Evolutionary conservation across 805 yeast genomes (phyloP), one percentile per base, ranked within the genome.

Genomic region (Teunomyces aglyptinius): DNA sequence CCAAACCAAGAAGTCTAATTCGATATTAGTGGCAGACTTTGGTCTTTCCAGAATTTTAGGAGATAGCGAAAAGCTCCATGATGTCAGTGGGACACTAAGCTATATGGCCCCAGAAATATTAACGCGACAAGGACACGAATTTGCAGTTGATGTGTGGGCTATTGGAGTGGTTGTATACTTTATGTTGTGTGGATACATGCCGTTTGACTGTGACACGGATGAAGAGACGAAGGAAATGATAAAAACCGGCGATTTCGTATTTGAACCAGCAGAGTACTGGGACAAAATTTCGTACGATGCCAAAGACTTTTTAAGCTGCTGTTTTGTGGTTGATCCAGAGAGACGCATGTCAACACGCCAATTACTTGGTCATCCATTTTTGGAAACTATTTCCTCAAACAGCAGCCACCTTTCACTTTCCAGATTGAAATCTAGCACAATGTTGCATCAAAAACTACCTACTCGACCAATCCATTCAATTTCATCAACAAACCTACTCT

Each of bases 51-150:
- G 80, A 10, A 70, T 76, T 32, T 62, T 77, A 6, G 44, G 50
- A 38, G 26, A 16, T 3, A 55, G 53, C 7, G 58, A 68, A 54
- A 57, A 64, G 53, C 50, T 74, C 50, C 61, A 70, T 50, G 71
- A 85, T 48, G 64, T 81, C 32, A 73, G 85, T 56, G 92, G 92
- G 0, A 86, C 92, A 1, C 75, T 85, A 5, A 82, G 87, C 16
- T 85, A 85, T 62, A 80, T 85, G 77, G 85, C 91, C 0, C 92
- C 92, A 1, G 91, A 85, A 57, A 61, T 65, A 42, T 73, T 86
- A 34, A 69, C 79, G 45, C 61, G 68, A 12, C 68, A 76, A 34
- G 81, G 81, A n/a, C 85, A 85, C 54, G 77, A 78, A 20, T 72
- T 67, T 50, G 75, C 79, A 2, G 84, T 85, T 2, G 92, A 85